These are phyloP conservation scores for Penicillium herquei DNA, from an alignment of 495 filamentous ascomycete genomes.

Conservation along the genomic window DNA sequence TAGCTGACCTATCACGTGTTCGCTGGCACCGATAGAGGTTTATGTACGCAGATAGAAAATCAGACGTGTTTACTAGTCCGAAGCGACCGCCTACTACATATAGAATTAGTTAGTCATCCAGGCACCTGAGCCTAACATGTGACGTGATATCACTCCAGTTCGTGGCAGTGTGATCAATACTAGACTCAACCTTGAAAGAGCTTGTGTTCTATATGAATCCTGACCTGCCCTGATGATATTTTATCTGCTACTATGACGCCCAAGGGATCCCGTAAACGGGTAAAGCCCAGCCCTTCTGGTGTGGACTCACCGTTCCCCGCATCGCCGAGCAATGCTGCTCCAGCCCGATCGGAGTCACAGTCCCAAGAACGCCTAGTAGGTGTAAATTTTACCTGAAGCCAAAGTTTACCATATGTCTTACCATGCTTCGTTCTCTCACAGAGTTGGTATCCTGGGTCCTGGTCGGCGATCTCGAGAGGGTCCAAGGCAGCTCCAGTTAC, in stretches of 20 bases:
- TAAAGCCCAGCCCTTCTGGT: slow-evolving; percentile 56
- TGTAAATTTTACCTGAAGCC: slow-evolving; percentile 2
- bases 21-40: too few species aligned
- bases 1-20: too few species aligned
- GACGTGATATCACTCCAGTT: slow-evolving; percentile 37
- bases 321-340: slow-evolving; percentile 31
- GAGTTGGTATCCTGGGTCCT: slow-evolving; percentile 57
- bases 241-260: slow-evolving; percentile 34
- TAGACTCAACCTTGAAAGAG: neutral
- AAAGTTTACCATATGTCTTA: slow-evolving; percentile 14
- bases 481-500: slow-evolving; percentile 71
- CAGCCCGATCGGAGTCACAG: slow-evolving; percentile 27
- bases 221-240: slow-evolving; percentile 30
- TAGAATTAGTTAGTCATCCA: too few species aligned
- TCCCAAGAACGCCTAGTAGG: slow-evolving; percentile 38
- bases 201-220: neutral
- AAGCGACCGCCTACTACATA: too few species aligned
- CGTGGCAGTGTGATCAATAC: slow-evolving; percentile 17
- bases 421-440: slow-evolving; percentile 12
- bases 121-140: slow-evolving; percentile 27
- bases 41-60: too few species aligned
- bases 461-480: slow-evolving; percentile 56
- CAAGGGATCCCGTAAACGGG: slow-evolving; percentile 64
- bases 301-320: slow-evolving; percentile 35
- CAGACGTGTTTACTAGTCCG: too few species aligned